Evolutionary conservation across 140 eudicot species (phyloP), one percentile per base, ranked within the genome.

Genomic region (Cichorium intybus): DNA sequence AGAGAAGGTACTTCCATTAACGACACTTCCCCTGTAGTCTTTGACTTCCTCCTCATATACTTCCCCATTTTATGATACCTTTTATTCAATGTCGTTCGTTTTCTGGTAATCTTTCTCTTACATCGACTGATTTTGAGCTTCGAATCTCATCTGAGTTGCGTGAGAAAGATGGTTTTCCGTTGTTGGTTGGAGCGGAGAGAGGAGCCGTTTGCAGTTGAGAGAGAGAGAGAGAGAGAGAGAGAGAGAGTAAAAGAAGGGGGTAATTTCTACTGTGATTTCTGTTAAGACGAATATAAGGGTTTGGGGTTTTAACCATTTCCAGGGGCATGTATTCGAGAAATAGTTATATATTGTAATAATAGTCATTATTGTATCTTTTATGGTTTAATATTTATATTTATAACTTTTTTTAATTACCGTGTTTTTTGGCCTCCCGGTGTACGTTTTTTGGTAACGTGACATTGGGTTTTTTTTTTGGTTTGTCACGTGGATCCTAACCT

Each of bases 31-130:
- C 49, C 45, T 53, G 79, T 47, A 1, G 77, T 60, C 35, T 70
- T 75, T 0, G 81, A 55, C 23, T 75, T 82, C 39, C 74, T 60
- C 45, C 79, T 72, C 77, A 79, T 75, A 56, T 79, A 82, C 59
- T 82, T 82, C 9, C 88, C 85, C 88, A 82, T 82, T 20, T 29
- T 26, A 48, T 14, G 22, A 2, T 24, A 3, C 22, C 21, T 7
- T 54, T 55, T 12, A 5, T 14, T 39, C 12, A 1, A 11, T 26
- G n/a, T 41, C 41, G 50, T 3, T 50, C 3, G 18, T 54, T 53
- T 37, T 54, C 45, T 45, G 21, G 46, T 12, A 20, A 1, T 31
- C 6, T 65, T 39, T 53, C 10, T 58, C n/a, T 24, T 61, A 22
- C 33, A 15, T 8, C 20, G 34, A 21, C 3, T 10, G 31, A 2